Evolutionary conservation across 2,329 filamentous ascomycete species (phyloP), one percentile per base, ranked within the genome.

Genomic region (Endocalyx cinctus): DNA sequence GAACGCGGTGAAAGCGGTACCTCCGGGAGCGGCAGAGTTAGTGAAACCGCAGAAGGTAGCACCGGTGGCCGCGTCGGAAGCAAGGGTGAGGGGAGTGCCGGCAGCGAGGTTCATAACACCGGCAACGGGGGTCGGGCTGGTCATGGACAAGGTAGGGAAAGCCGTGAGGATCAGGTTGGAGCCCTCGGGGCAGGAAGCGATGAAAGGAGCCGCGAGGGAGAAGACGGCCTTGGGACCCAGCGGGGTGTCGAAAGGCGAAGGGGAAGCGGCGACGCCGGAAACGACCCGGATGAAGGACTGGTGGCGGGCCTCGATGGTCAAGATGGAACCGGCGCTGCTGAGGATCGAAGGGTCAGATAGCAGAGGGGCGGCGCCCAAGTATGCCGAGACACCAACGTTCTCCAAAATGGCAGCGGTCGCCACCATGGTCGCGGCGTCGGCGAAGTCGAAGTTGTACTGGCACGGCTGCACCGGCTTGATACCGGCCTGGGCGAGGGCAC

Each of bases 251-350:
- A 87, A 84, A 17, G 82, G 72, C 52, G 77, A 74, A 4, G 84
- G 79, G 4, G 84, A 72, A 33, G 82, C 75, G 36, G 73, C 63
- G 34, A 69, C 64, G 38, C 72, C 68, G 14, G 70, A 65, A 25
- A 75, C 77, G 37, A 70, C 63, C 43, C 83, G 79, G 59, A 87
- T 77, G 59, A 84, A 79, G 41, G 79, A 80, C 61, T 85, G 80
- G 62, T 88, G 84, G 38, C 84, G 74, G 17, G 82, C 71, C 63
- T 88, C 84, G 39, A 85, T 72, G 16, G 82, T 84, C 27, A 85
- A 71, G 55, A 88, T 87, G 31, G 76, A 76, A 8, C 71, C 83
- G 3, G 84, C 83, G 14, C 77, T 75, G 39, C 71, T 67, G 31
- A 88, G 75, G 41, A 85, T 74, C 31, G 65, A 67, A 31, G 69